Evolutionary conservation across 495 filamentous ascomycete genomes (phyloP).

Genomic region (Baudoinia panamericana): DNA sequence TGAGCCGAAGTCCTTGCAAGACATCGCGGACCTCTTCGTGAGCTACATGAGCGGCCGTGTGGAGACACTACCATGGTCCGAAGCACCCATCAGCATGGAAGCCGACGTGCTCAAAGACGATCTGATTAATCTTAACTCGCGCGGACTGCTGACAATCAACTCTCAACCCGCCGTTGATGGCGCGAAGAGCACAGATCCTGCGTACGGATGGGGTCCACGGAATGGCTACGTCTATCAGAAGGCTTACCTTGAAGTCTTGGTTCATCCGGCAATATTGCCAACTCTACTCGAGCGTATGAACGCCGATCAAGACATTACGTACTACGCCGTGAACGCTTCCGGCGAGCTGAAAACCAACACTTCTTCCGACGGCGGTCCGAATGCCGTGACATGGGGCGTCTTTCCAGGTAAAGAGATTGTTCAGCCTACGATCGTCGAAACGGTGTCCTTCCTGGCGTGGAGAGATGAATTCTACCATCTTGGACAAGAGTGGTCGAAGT

Average conservation of each 20-base stretch:
- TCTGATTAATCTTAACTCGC: conserved; percentile 66
- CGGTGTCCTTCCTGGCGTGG: conserved; percentile 95
- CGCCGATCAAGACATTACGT: conserved; percentile 67
- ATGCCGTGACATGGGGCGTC: conserved; percentile 97
- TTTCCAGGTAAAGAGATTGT: conserved; percentile 98
- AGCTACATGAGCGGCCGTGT: conserved; percentile 69
- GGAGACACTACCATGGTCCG: conserved; percentile 85
- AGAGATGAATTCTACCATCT: conserved; percentile 94
- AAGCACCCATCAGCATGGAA: conserved; percentile 70
- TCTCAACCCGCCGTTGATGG: conserved; percentile 94
- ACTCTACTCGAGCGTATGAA: conserved; percentile 73
- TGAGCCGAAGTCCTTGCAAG: conserved; percentile 60
- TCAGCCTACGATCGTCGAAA: conserved; percentile 98
- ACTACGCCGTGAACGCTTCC: conserved; percentile 74
- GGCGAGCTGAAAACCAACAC: conserved; percentile 78
- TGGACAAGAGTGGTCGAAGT: conserved; percentile 86
- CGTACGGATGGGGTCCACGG: conserved; percentile 86
- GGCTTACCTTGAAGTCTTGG: conserved; percentile 83
- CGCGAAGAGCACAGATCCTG: conserved; percentile 71
- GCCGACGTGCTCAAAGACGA: conserved; percentile 61
- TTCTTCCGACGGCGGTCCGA: conserved; percentile 61
- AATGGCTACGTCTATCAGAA: conserved; percentile 99
- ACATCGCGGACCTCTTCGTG: conserved; percentile 71
- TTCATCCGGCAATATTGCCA: conserved; percentile 63
- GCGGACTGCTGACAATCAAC: conserved; percentile 90